Evolutionary conservation across 176 grass and related monocot species (phyloP), one percentile per base, ranked within the genome.

Genomic region (Guadua angustifolia): DNA sequence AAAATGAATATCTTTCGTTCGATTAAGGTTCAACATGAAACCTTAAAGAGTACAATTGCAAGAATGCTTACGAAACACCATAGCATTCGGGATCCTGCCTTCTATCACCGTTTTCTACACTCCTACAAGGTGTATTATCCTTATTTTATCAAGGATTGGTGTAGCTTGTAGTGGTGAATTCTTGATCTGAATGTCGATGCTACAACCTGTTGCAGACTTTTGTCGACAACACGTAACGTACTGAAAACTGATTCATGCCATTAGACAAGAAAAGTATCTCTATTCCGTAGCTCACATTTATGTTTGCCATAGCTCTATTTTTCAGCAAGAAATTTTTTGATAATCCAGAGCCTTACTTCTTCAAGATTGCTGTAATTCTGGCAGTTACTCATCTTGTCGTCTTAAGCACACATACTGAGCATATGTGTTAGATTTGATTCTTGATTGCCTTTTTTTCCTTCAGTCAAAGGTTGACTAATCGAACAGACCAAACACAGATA

Each of bases 381-480:
- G 35, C 69, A 87, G n/a, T 12, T n/a, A 56, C 53, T 13, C 39
- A 71, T 46, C 15, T 47, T 46, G 18, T 73, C 11, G 72, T 46
- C n/a, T 32, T n/a, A n/a, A 3, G 25, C 14, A 15, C 32, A 46
- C 39, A 62, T 83, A 8, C 45, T n/a, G 0, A 72, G 7, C 18
- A 59, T 24, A 6, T 35, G 19, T 51, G 24, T 8, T 12, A 59
- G 18, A 21, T 25, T 46, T 22, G 25, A 38, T 62, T 40, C 25
- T 55, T 67, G n/a, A 26, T 62, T 26, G 24, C 12, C 4, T 53
- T 67, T 75, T 25, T 79, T 24, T 17, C 12, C 16, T 61, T 35
- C 5, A 67, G 52, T 78, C 66, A 61, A 78, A 12, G 57, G 15
- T 78, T 8, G 45, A 73, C 21, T 42, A 32, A 43, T 39, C 33